Base-by-base conservation (phyloP, 805 yeast species). In the Jamesozyma piceae region DNA sequence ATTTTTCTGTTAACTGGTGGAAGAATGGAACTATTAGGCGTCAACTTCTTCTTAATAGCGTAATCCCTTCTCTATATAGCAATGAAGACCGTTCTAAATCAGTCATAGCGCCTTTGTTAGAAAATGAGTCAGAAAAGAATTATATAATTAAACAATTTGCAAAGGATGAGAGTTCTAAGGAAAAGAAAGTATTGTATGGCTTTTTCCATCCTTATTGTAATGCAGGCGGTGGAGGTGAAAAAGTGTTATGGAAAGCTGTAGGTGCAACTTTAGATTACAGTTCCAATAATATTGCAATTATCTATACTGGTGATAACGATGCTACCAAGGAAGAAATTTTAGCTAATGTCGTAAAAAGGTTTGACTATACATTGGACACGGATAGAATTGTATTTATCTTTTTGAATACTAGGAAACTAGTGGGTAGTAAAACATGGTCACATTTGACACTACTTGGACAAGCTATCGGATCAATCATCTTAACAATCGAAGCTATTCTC, bases 171-270 rank as follows among this genome's bases (percentile, higher is more conserved):
- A 19, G 47, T 44, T 20, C 41, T 46, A n/a, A 48, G 39, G 36
- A 47, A 36, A 9, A 46, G 10, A 52, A 51, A 21, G 50, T 70
- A 9, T 61, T 86, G 10, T 81, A 69, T 58, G 99, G 97, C 5
- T 89, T 83, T 55, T 88, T 92, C 67, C 99, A 92, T 64, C 98
- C 98, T 0, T 84, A 81, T 53, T 88, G 96, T 49, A 85, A 84
- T 58, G 94, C 95, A 32, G 95, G 95, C 37, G 99, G 99, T 17
- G 99, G 99, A 26, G 99, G 99, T 20, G 99, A 92, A 59, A 76
- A 90, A 43, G 98, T 92, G 0, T 67, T 92, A 33, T 92, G 98
- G 98, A 88, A 85, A 43, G 95, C 96, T 0, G 85, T 90, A 5
- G 73, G 75, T 50, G 72, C 80, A 27, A 83, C 95, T 0, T 66